Base-by-base conservation (phyloP, 306 rosid genomes). In the Hippophae gyantsensis region DNA sequence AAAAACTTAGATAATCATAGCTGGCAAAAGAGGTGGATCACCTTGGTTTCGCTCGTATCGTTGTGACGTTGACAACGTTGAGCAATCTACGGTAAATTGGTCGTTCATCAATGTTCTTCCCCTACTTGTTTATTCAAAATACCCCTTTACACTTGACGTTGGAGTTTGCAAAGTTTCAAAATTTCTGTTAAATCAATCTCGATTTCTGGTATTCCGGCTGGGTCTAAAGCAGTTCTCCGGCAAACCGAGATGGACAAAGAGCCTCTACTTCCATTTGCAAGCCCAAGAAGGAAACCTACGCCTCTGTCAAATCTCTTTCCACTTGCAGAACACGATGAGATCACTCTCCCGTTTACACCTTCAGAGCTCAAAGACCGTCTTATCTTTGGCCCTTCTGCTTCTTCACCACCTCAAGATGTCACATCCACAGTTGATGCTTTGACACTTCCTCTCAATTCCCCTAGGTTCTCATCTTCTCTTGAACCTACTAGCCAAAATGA, bases 301-400 rank as follows among this genome's bases (percentile, higher is more conserved):
- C 3, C 68, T 5, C 50, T 61, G 6, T 51, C 58, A 0, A 63
- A 62, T 9, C 85, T 87, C 50, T 70, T 43, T 3, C 60, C 96
- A 1, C 78, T 88, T 50, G 89, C 87, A 0, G 96, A 92, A 26
- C 41, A 88, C 14, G 76, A 92, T 9, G 99, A 92, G 52, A 10
- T 83, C 9, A 43, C 68, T 42, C 54, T 76, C 10, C 88, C 89
- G 40, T 13, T 87, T 41, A 81, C 84, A 48, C 88, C 95, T 10
- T 69, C 72, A 8, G 84, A 73, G 78, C 63, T 85, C 69, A 92
- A 92, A 54, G 99, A 92, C 61, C 87, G 84, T 3, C 74, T 92
- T 57, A 92, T 92, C 46, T 92, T 87, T 48, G 95, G 95, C 8
- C 87, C 89, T 56, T 32, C 80, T 10, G 23, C 83, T 65, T 79